These are phyloP conservation scores for Ploettnerulaceae sp. DNA, from an alignment of 2,329 filamentous ascomycete genomes.

Conservation along the genomic window DNA sequence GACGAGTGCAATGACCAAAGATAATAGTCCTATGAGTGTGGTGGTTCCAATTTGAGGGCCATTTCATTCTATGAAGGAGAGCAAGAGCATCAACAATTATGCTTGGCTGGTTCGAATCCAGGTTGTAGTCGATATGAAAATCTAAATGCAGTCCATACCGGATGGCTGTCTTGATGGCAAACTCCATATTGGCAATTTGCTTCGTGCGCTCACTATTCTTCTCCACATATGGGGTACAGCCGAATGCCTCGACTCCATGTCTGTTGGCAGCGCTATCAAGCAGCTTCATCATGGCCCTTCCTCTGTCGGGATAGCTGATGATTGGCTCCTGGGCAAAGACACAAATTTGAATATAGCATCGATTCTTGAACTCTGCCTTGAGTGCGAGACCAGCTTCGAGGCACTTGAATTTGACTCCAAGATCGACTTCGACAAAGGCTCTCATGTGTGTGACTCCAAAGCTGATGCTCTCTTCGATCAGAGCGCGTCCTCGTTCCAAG, in stretches of 20 bases:
- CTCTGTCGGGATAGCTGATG: conserved; percentile 49
- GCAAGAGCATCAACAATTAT: conserved; percentile 51
- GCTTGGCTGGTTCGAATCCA: conserved; percentile 46
- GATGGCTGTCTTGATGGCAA: conserved; percentile 54
- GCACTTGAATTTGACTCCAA: conserved; percentile 52
- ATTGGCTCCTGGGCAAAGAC: conserved; percentile 67
- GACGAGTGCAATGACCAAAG: conserved; percentile 64
- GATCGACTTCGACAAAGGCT: conserved; percentile 68
- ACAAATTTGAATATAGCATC: conserved; percentile 60
- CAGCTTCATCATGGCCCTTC: conserved; percentile 46
- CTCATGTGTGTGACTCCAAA: conserved; percentile 65
- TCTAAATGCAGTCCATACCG: conserved; percentile 53
- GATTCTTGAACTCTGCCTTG: conserved; percentile 47
- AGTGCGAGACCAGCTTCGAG: conserved; percentile 53
- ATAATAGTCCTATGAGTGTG: conserved; percentile 44
- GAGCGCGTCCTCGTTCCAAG: conserved; percentile 56
- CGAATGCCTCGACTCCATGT: conserved; percentile 52
- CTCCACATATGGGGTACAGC: conserved; percentile 69
- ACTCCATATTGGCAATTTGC: conserved; percentile 54
- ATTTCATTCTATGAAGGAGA: conserved; percentile 44
- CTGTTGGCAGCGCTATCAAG: conserved; percentile 43
- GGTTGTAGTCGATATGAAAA: conserved; percentile 67
- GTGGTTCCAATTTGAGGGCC: conserved; percentile 37
- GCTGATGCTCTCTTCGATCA: conserved; percentile 59
- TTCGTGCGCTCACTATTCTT: conserved; percentile 35